phyloP scores from a whole-genome alignment of 768 basidiomycete species.

The Xanthoconium purpureum region DNA sequence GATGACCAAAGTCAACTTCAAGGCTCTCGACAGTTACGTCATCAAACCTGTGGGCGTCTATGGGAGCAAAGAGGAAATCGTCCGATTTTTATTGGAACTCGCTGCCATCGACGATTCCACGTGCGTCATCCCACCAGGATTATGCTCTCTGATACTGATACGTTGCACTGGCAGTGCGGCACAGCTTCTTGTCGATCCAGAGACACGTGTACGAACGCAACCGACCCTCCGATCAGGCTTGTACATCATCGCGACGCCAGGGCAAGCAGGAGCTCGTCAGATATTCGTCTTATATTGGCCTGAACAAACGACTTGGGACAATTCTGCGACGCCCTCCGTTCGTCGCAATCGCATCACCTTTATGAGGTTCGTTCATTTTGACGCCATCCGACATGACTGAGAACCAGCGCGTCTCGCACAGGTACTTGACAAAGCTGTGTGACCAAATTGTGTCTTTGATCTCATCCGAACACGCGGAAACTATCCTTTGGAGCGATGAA shows the following conservation, averaged over 20 bases:
- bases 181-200: constrained; percentile 15
- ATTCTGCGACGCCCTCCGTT: constrained; percentile 42
- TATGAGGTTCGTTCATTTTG: constrained; percentile 45
- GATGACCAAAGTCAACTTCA: constrained; percentile 57
- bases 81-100: constrained; percentile 40
- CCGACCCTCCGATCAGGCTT: constrained; percentile 23
- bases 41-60: constrained; percentile 57
- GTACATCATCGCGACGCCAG: constrained; percentile 15
- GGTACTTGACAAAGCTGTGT: constrained; percentile 58
- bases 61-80: constrained; percentile 51
- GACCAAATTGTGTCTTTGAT: constrained; percentile 54
- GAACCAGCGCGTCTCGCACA: constrained; percentile 12
- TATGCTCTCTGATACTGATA: background rate
- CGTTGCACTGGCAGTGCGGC: background rate
- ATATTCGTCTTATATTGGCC: constrained; percentile 61
- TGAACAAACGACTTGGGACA: constrained; percentile 56
- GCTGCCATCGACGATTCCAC: constrained; percentile 35
- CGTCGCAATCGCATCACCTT: constrained; percentile 56
- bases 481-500: constrained; percentile 45
- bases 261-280: constrained; percentile 12
- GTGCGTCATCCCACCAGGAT: constrained; percentile 31
- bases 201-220: background rate
- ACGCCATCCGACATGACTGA: background rate
- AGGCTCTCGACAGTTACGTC: constrained; percentile 41
- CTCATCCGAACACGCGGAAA: constrained; percentile 43